Conservation (phyloP, 768 basidiomycete species). For the Mrakia frigida region DNA sequence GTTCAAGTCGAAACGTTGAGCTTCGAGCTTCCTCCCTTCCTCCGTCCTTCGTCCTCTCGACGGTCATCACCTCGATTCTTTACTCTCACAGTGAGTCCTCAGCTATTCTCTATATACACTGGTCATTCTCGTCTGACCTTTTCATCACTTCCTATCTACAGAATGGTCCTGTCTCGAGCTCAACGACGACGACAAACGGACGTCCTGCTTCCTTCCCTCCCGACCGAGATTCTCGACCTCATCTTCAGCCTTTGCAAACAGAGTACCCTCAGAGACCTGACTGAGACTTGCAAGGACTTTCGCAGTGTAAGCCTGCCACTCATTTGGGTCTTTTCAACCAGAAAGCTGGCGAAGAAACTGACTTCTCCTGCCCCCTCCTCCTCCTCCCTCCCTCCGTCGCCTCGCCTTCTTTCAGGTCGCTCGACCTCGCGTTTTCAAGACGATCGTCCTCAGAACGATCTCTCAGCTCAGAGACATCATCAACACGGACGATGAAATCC, state of each 20-base stretch:
- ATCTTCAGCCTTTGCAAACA: conserved; percentile 11
- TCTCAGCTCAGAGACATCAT: not conserved
- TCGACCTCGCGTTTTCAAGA: conserved; percentile 1
- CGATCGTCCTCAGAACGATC: conserved; percentile 4
- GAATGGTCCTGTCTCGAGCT: not conserved
- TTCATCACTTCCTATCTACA: not conserved
- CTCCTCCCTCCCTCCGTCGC: not conserved
- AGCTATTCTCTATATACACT: too few species aligned
- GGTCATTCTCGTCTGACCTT: not conserved
- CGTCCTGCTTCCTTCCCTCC: not conserved
- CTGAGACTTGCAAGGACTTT: not conserved
- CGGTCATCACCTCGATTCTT: too few species aligned
- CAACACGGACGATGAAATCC: not conserved
- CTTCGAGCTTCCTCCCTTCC: too few species aligned
- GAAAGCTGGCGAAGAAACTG: not conserved
- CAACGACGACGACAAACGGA: not conserved
- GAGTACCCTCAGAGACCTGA: not conserved
- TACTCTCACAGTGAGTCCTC: not conserved
- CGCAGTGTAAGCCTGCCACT: not conserved
- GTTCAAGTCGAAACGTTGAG: too few species aligned
- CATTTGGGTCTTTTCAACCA: not conserved
- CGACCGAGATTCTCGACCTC: conserved; percentile 7
- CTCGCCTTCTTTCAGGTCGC: not conserved
- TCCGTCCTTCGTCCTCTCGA: too few species aligned
- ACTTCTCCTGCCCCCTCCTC: not conserved